Evolutionary conservation across 2,329 filamentous ascomycete species (phyloP).

Genomic region (Eurotiales sp.): DNA sequence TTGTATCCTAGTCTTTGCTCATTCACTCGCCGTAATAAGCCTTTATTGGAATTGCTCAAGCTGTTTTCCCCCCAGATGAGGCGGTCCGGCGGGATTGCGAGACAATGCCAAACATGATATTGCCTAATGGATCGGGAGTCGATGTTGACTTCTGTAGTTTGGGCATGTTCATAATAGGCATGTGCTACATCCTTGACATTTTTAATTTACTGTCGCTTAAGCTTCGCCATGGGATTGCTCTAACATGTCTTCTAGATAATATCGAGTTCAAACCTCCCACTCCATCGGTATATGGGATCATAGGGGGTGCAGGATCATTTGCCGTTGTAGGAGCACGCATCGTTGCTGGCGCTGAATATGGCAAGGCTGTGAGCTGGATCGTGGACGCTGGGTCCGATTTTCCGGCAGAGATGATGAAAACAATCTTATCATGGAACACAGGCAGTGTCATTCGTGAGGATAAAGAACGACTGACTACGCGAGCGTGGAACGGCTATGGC

Average conservation of each 20-base stretch:
- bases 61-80: constrained; percentile 3
- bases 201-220: no score
- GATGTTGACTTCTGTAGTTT: constrained; percentile 56
- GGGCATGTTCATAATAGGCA: constrained; percentile 64
- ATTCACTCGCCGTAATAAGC: neutral
- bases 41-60: neutral
- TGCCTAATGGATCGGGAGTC: neutral
- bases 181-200: constrained; percentile 10
- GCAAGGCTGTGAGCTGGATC: constrained; percentile 77
- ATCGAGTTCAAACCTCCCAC: constrained; percentile 77
- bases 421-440: constrained; percentile 73
- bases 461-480: constrained; percentile 69
- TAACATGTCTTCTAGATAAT: constrained; percentile 60
- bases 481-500: constrained; percentile 89
- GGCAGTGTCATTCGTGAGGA: constrained; percentile 66
- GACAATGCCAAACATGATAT: neutral
- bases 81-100: neutral
- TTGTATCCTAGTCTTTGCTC: neutral
- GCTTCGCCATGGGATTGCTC: no score
- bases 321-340: constrained; percentile 84
- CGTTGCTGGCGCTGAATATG: constrained; percentile 67
- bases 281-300: constrained; percentile 66
- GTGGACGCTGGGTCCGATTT: constrained; percentile 89
- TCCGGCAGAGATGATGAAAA: constrained; percentile 59
- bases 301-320: constrained; percentile 88